Evolutionary conservation across 176 grass and related monocot species (phyloP).

Genomic region (Aegilops bicornis): DNA sequence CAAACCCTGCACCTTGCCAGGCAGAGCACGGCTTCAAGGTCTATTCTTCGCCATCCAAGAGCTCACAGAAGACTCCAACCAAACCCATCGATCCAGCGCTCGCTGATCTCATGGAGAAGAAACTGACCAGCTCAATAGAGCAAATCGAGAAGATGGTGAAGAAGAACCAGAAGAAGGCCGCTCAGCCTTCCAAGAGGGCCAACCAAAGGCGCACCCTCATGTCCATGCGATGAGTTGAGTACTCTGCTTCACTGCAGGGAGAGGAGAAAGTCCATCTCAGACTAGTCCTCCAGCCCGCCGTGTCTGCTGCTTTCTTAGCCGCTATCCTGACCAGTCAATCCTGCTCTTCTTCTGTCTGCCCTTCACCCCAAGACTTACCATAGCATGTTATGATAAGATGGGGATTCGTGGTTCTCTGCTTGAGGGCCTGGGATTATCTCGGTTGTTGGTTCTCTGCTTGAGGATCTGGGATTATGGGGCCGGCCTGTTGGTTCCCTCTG

Average conservation of each 20-base stretch:
- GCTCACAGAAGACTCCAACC: conserved; percentile 26
- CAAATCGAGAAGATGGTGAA: conserved; percentile 73
- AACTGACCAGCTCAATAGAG: conserved; percentile 74
- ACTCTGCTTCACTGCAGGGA: conserved; percentile 5
- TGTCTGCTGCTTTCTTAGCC: conserved; percentile 27
- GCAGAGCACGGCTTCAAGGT: conserved; percentile 26
- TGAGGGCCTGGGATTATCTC: conserved; percentile 18
- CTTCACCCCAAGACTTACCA: not conserved
- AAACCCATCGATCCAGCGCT: conserved; percentile 26
- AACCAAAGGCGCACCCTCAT: conserved; percentile 53
- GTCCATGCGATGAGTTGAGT: conserved; percentile 72
- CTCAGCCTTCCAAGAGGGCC: conserved; percentile 51
- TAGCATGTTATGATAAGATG: conserved; percentile 15
- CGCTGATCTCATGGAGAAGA: conserved; percentile 48
- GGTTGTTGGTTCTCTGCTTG: conserved; percentile 20
- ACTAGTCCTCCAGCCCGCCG: conserved; percentile 11
- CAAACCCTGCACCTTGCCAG: conserved; percentile 27
- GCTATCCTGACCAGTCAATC: conserved; percentile 25
- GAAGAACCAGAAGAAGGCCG: conserved; percentile 56
- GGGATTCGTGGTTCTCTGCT: conserved; percentile 40
- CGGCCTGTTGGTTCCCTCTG: not conserved
- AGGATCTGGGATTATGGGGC: conserved; percentile 15
- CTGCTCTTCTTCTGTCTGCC: conserved; percentile 36
- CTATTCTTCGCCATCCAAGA: conserved; percentile 27
- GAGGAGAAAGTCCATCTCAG: conserved; percentile 35